Percentiles rank a stretch among this genome's conserved stretches.
Evolutionary conservation across 2,329 filamentous ascomycete genomes (phyloP).

Genomic region (Colletotrichum somersetense): DNA sequence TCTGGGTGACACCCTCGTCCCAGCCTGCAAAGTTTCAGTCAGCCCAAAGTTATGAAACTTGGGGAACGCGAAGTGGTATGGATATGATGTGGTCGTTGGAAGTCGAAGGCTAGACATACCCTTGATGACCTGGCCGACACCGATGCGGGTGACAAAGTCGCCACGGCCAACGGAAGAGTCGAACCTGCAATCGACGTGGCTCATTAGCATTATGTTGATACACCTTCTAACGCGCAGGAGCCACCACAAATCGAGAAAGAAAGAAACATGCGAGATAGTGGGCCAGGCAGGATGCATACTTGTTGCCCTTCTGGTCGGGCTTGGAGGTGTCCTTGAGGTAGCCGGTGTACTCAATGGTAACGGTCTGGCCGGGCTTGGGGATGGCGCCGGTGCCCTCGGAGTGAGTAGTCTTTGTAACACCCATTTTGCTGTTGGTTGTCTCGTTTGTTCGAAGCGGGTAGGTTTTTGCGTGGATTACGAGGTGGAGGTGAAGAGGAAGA

Average conservation of each 20-base stretch:
- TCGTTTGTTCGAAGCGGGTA: not conserved
- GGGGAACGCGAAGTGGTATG: not conserved
- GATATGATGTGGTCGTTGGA: not conserved
- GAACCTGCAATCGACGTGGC: constrained; percentile 71
- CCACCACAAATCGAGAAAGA: not conserved
- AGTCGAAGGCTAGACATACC: constrained; percentile 65
- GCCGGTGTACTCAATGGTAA: constrained; percentile 93
- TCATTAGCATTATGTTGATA: constrained; percentile 38
- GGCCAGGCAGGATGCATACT: constrained; percentile 64
- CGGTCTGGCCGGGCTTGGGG: constrained; percentile 76
- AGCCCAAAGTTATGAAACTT: not conserved
- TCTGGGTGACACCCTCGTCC: constrained; percentile 87
- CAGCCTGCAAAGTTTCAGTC: constrained; percentile 66
- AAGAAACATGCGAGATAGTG: constrained; percentile 26
- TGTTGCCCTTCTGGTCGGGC: constrained; percentile 73
- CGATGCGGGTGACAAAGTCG: constrained; percentile 83
- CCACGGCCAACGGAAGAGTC: constrained; percentile 85
- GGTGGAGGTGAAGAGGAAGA: constrained; percentile 6
- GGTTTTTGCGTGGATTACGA: constrained; percentile 3
- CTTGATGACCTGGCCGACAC: constrained; percentile 86
- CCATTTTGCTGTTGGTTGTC: constrained; percentile 65
- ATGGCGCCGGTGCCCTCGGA: constrained; percentile 71
- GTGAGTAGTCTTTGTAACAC: constrained; percentile 77
- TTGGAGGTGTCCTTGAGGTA: constrained; percentile 78
- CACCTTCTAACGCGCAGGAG: too few species aligned